Evolutionary conservation across 2,329 filamentous ascomycete species (phyloP).

Genomic region (Claviceps africana): DNA sequence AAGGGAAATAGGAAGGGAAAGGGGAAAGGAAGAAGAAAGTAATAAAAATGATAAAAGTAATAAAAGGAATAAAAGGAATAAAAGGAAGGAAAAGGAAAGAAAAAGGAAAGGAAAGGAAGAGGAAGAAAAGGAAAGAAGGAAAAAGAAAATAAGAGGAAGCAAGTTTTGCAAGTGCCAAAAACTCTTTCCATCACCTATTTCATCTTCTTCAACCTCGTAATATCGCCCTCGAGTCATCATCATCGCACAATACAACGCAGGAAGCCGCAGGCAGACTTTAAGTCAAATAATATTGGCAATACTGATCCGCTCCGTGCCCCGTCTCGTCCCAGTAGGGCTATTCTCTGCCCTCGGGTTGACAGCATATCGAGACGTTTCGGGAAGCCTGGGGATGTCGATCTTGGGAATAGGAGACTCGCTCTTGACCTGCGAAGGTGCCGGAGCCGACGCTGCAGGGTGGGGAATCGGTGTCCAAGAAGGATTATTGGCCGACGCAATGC

Average conservation of each 20-base stretch:
- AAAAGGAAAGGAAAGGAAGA: neutral
- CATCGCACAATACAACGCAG: neutral
- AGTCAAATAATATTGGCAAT: constrained; percentile 26
- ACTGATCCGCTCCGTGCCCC: constrained; percentile 20
- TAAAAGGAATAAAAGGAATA: too few species aligned
- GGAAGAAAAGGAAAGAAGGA: neutral
- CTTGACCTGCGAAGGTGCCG: constrained; percentile 22
- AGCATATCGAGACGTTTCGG: constrained; percentile 18
- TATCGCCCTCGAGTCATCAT: neutral
- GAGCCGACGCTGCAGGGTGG: constrained; percentile 14
- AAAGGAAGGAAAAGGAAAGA: neutral
- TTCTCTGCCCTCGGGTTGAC: constrained; percentile 14
- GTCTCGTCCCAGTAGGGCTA: constrained; percentile 15
- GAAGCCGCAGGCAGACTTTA: neutral
- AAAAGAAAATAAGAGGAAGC: neutral
- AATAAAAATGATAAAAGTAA: too few species aligned
- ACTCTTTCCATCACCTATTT: neutral
- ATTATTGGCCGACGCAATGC: constrained; percentile 17
- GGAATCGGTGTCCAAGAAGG: constrained; percentile 18
- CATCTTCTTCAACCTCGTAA: neutral
- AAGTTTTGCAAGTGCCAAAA: neutral
- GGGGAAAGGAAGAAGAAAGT: neutral
- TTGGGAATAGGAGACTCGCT: constrained; percentile 17
- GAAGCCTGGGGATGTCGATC: constrained; percentile 15
- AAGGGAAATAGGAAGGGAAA: too few species aligned